Base-by-base conservation (phyloP, 2,329 filamentous ascomycete species). In the Ascochyta koolunga region DNA sequence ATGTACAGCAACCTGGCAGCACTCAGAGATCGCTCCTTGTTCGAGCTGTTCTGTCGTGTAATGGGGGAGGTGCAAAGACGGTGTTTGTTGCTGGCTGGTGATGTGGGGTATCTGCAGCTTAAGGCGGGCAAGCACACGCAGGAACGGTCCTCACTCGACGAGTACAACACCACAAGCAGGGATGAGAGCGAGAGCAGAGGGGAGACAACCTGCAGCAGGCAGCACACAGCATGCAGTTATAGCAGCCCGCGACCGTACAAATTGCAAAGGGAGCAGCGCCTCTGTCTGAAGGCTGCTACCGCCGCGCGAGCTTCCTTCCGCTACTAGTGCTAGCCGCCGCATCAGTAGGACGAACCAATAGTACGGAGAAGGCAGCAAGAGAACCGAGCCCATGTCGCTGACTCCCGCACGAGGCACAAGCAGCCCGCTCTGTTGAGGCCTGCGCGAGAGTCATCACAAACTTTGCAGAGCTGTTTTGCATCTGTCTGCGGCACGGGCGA, bases 61-160 rank as follows among this genome's bases (percentile, higher is more conserved):
- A 59, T 52, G 57, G 57, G 35, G 54, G 39, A 49, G 47, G 45
- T 35, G 47, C 48, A 43, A 44, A 21, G 45, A 47, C 24, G 56
- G 51, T 51, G 27, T 43, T 21, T 19, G 38, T 27, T 38, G 43
- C 42, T 38, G 41, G 50, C 53, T 44, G 59, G 59, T 59, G 55
- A n/a, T n/a, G 60, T 54, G 62, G 61, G 62, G 59, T 51, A 45
- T 44, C 45, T 54, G 51, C 51, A 54, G 51, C 43, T 43, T 45
- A 50, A 36, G 42, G 37, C 33, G 47, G 37, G 42, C 47, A 41
- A 41, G 46, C 53, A 51, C 47, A 50, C 47, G 47, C 53, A 51
- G 48, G 47, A 48, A 56, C 53, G 43, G 38, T 42, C 48, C 38
- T 48, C 48, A 56, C 53, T 48, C 47, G 39, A 51, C 37, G 43